Conservation (phyloP, 306 rosid genomes). For the Casuarina cunninghamiana region DNA sequence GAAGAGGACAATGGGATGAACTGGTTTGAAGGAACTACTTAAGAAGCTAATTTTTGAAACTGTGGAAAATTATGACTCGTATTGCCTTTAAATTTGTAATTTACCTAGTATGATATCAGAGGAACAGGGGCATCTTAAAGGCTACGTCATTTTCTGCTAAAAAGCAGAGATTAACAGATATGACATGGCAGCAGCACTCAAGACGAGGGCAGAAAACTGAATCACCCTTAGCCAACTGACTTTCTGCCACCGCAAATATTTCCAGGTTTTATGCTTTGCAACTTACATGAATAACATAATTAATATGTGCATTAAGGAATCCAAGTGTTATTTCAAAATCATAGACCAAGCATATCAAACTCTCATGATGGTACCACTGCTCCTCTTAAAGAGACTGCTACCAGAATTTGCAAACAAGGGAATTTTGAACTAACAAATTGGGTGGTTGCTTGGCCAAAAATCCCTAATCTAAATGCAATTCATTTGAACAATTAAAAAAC, state of each 20-base stretch:
- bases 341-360: not conserved
- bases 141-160: not conserved
- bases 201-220: not conserved
- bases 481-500: not conserved
- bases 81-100: not conserved
- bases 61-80: not conserved
- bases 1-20: not conserved
- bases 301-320: not conserved
- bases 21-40: not conserved
- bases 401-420: not conserved
- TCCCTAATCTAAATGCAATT: not conserved
- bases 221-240: not conserved
- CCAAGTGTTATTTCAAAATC: not conserved
- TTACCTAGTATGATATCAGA: not conserved
- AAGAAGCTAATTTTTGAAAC: not conserved
- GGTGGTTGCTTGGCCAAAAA: not conserved
- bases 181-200: not conserved
- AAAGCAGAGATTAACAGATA: not conserved
- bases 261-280: not conserved
- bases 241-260: not conserved
- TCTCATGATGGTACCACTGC: not conserved
- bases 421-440: not conserved
- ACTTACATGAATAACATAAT: not conserved
- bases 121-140: not conserved
- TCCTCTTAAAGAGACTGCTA: not conserved